Percentiles rank a stretch among this genome's conserved stretches.
These are phyloP conservation scores for Fusarium veterinarium DNA, from an alignment of 2,329 filamentous ascomycete species.

Conservation along the genomic window DNA sequence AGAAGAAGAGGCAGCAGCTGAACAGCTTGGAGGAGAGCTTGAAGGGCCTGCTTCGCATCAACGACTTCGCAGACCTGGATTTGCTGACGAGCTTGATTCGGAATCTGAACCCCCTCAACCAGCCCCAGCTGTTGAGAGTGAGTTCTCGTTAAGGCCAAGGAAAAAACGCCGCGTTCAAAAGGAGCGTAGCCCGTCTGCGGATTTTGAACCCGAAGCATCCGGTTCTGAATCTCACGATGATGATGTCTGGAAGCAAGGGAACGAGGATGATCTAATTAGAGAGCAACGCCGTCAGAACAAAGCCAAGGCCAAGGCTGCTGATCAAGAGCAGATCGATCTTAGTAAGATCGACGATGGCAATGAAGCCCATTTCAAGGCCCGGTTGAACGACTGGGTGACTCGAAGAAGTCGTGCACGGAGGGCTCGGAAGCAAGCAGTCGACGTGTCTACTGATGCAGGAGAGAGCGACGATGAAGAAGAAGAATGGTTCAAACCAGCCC, in stretches of 20 bases:
- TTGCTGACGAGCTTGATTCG: slow-evolving; percentile 57
- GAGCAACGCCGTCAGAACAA: slow-evolving; percentile 57
- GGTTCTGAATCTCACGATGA: slow-evolving; percentile 51
- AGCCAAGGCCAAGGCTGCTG: slow-evolving; percentile 50
- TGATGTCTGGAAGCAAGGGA: slow-evolving; percentile 53
- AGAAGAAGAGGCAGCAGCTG: slow-evolving; percentile 73
- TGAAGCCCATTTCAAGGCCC: slow-evolving; percentile 80
- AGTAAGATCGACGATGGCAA: slow-evolving; percentile 86
- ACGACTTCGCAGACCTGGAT: slow-evolving; percentile 78
- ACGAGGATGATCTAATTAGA: slow-evolving; percentile 53
- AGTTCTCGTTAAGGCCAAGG: slow-evolving; percentile 69
- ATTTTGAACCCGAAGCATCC: slow-evolving; percentile 55
- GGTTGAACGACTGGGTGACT: slow-evolving; percentile 80
- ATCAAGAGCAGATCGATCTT: slow-evolving; percentile 60
- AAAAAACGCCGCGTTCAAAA: slow-evolving; percentile 62
- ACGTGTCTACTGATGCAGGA: slow-evolving; percentile 50
- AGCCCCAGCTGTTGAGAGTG: slow-evolving; percentile 53
- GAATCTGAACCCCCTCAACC: slow-evolving; percentile 31
- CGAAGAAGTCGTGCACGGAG: slow-evolving; percentile 56
- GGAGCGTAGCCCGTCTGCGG: slow-evolving; percentile 57
- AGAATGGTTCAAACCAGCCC: slow-evolving; percentile 89
- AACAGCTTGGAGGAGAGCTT: slow-evolving; percentile 54
- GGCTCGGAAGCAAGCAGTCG: slow-evolving; percentile 53
- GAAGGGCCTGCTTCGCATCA: slow-evolving; percentile 74
- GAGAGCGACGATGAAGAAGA: slow-evolving; percentile 58